Evolutionary conservation across 2,329 filamentous ascomycete genomes (phyloP).

Genomic region (Aureobasidium sp.): DNA sequence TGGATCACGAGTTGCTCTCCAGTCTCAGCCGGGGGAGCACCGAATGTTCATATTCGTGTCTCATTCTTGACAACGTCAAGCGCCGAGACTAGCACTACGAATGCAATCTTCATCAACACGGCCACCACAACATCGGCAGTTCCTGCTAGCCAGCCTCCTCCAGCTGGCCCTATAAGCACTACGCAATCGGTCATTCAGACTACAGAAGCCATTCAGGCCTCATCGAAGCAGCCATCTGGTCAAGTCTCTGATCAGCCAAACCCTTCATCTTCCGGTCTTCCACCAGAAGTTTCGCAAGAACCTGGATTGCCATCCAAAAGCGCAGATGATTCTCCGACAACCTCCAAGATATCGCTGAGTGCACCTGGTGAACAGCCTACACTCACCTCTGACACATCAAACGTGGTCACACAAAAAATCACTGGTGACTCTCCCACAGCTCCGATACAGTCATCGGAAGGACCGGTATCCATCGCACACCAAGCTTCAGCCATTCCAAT

Average conservation of each 20-base stretch:
- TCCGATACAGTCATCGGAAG: neutral
- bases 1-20: neutral
- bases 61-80: neutral
- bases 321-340: neutral
- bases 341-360: neutral
- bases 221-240: neutral
- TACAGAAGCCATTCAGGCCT: neutral
- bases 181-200: neutral
- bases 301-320: neutral
- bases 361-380: neutral
- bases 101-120: neutral
- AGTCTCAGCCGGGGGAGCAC: neutral
- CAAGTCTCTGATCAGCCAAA: neutral
- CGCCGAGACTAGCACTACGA: neutral
- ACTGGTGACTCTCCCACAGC: neutral
- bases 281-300: neutral
- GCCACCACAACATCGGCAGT: neutral
- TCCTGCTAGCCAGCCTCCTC: neutral
- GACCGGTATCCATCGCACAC: neutral
- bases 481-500: neutral
- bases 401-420: neutral
- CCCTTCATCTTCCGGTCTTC: neutral
- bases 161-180: neutral
- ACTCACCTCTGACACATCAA: neutral
- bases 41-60: neutral